phyloP scores from a whole-genome alignment of 129 eudicot species.

The Flaveria ramosissima region DNA sequence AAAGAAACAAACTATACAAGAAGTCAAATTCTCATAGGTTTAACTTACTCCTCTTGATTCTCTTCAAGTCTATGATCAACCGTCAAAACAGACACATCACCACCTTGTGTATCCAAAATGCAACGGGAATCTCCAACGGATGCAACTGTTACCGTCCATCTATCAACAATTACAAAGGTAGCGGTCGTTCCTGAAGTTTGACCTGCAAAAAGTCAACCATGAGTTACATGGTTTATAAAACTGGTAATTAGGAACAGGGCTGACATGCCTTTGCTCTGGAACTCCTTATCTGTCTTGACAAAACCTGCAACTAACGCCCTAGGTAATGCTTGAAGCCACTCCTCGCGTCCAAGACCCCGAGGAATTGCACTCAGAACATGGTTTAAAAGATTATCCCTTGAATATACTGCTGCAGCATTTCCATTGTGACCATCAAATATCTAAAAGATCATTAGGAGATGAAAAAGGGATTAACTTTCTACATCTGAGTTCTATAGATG shows the following conservation, averaged over 20 bases:
- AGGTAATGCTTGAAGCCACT: constrained; percentile 94
- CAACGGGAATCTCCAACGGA: constrained; percentile 97
- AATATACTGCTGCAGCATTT: constrained; percentile 81
- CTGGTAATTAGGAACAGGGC: neutral
- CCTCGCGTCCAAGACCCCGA: constrained; percentile 81
- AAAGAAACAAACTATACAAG: neutral
- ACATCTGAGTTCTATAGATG: neutral
- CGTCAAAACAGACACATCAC: constrained; percentile 64
- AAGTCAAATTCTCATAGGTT: neutral
- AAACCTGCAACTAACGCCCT: constrained; percentile 94
- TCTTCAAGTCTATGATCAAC: constrained; percentile 97
- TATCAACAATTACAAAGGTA: constrained; percentile 81
- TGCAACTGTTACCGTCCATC: constrained; percentile 95
- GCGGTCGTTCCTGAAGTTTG: constrained; percentile 94
- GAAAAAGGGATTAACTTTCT: neutral
- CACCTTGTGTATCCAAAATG: constrained; percentile 78
- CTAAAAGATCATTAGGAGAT: constrained; percentile 32
- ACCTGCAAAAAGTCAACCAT: constrained; percentile 46
- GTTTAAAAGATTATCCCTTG: constrained; percentile 70
- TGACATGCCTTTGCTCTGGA: constrained; percentile 76
- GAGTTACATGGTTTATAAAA: neutral
- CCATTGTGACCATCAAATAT: constrained; percentile 96
- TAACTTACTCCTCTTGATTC: constrained; percentile 80
- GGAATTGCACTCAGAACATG: constrained; percentile 79
- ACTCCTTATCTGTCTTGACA: constrained; percentile 89